phyloP scores from a whole-genome alignment of 257 asterid species.

The Solanum neorickii region DNA sequence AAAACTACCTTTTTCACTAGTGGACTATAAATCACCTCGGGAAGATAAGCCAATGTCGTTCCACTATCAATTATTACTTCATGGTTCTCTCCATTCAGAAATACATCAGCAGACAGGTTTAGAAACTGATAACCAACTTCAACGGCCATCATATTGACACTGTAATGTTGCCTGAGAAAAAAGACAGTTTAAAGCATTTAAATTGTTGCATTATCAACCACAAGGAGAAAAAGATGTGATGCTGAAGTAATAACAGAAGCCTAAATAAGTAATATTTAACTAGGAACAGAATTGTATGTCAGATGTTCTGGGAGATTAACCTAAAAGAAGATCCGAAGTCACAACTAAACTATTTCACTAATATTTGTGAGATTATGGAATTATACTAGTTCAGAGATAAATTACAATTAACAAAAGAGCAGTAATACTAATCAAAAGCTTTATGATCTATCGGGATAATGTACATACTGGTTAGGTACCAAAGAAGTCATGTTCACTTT shows the following conservation, averaged over 20 bases:
- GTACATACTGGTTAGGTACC: slow-evolving; percentile 70
- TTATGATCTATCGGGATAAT: not conserved
- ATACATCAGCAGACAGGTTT: slow-evolving; percentile 52
- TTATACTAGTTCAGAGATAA: not conserved
- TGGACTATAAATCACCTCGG: slow-evolving; percentile 64
- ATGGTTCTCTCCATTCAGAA: slow-evolving; percentile 39
- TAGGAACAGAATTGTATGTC: not conserved
- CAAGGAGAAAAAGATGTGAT: not conserved
- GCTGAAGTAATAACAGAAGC: not conserved
- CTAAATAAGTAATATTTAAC: not conserved
- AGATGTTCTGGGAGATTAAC: not conserved
- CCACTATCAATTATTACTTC: slow-evolving; percentile 96
- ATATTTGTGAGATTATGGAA: not conserved
- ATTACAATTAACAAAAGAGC: not conserved
- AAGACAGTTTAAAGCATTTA: not conserved
- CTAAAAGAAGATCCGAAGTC: not conserved
- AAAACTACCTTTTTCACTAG: slow-evolving; percentile 51
- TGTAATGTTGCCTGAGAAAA: slow-evolving; percentile 80
- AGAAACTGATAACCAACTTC: slow-evolving; percentile 65
- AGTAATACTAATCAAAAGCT: not conserved
- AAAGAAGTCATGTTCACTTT: slow-evolving; percentile 85
- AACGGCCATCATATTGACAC: slow-evolving; percentile 84
- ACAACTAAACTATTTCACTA: not conserved
- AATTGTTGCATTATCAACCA: not conserved
- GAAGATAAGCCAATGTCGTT: slow-evolving; percentile 91